Evolutionary conservation across 108 stramenopile genomes (phyloP).

Genomic region (Pseudonitzschia multiseries): DNA sequence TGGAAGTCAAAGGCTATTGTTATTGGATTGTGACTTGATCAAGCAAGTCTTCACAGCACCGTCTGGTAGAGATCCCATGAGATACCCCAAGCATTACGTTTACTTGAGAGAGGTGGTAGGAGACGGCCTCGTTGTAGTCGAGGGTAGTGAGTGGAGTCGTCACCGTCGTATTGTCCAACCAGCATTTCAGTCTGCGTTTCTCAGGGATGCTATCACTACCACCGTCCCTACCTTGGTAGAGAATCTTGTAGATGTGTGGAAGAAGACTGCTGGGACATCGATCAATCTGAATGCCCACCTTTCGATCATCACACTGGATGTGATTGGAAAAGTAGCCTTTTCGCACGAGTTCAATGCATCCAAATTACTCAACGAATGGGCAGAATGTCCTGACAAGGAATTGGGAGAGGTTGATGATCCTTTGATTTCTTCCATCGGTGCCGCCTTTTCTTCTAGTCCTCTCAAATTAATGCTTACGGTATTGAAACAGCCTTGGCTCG

Average conservation of each 20-base stretch:
- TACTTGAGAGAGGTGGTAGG: slow-evolving; percentile 34
- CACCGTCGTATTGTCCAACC: slow-evolving; percentile 70
- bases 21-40: slow-evolving; percentile 32
- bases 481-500: slow-evolving; percentile 17
- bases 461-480: slow-evolving; percentile 42
- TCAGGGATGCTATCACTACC: slow-evolving; percentile 40
- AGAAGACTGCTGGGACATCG: slow-evolving; percentile 32
- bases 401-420: slow-evolving; percentile 31
- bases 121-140: slow-evolving; percentile 52
- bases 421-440: slow-evolving; percentile 32
- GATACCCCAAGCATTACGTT: slow-evolving; percentile 31
- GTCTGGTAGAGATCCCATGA: slow-evolving; percentile 15
- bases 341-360: slow-evolving; percentile 55
- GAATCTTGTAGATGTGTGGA: slow-evolving; percentile 42
- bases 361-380: slow-evolving; percentile 46
- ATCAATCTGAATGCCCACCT: slow-evolving; percentile 59
- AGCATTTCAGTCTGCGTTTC: slow-evolving; percentile 38
- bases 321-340: slow-evolving; percentile 62
- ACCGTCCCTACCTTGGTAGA: slow-evolving; percentile 30
- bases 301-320: slow-evolving; percentile 53
- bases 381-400: slow-evolving; percentile 9
- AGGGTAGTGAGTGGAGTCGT: slow-evolving; percentile 53
- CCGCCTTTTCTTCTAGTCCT: slow-evolving; percentile 14
- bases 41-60: slow-evolving; percentile 44
- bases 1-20: slow-evolving; percentile 37